Evolutionary conservation across 2,329 filamentous ascomycete species (phyloP).

Genomic region (Fusarium xylarioides): DNA sequence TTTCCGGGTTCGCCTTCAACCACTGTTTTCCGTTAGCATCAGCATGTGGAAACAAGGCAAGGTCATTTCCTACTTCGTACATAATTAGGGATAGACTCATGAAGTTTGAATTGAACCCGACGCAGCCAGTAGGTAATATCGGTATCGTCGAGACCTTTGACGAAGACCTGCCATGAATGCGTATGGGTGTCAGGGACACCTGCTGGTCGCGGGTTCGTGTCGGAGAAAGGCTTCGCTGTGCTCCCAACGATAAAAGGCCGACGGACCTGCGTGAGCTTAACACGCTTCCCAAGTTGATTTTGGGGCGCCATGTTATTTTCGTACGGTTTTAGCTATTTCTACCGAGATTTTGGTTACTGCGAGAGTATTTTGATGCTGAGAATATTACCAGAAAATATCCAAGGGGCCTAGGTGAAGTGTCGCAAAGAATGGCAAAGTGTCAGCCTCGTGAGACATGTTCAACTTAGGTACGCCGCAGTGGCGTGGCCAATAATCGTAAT

Average conservation of each 20-base stretch:
- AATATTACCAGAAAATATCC: neutral
- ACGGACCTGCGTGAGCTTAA: slow-evolving; percentile 71
- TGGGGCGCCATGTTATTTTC: slow-evolving; percentile 64
- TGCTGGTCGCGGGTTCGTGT: slow-evolving; percentile 79
- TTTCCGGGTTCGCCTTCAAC: slow-evolving; percentile 75
- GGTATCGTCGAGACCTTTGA: slow-evolving; percentile 87
- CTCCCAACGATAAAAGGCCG: slow-evolving; percentile 79
- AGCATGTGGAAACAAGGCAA: neutral
- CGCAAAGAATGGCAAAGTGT: neutral
- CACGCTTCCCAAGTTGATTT: slow-evolving; percentile 67
- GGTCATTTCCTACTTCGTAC: slow-evolving; percentile 70
- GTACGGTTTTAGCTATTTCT: neutral
- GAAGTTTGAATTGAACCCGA: slow-evolving; percentile 97
- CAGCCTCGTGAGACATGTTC: slow-evolving; percentile 16
- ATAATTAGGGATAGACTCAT: slow-evolving; percentile 94
- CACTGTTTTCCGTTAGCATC: slow-evolving; percentile 52
- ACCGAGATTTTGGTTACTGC: neutral
- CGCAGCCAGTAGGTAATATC: slow-evolving; percentile 96
- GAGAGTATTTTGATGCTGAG: neutral
- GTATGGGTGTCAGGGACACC: slow-evolving; percentile 89
- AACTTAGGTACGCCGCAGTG: slow-evolving; percentile 14
- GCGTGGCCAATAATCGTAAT: slow-evolving; percentile 17
- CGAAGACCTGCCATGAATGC: slow-evolving; percentile 95
- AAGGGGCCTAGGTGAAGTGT: neutral
- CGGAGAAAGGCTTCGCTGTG: slow-evolving; percentile 81